phyloP scores from a whole-genome alignment of 1,139 yeast genomes.

The Candida sojae region DNA sequence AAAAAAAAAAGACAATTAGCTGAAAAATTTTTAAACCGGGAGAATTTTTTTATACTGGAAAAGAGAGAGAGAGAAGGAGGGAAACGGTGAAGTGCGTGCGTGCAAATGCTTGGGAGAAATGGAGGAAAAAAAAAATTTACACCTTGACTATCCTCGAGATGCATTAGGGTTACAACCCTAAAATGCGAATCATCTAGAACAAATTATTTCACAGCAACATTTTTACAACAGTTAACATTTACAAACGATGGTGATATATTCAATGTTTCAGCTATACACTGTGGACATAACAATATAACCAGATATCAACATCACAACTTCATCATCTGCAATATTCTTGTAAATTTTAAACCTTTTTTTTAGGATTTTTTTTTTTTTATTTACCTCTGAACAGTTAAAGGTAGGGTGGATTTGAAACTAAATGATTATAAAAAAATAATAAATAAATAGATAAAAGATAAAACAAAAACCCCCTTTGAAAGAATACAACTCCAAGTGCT shows the following conservation, averaged over 20 bases:
- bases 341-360: not conserved
- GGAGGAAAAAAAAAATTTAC: not conserved
- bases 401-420: not conserved
- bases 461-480: not conserved
- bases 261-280: not conserved
- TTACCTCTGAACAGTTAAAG: not conserved
- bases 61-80: not conserved
- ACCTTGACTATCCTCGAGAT: too few relatives aligned
- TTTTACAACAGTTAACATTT: not conserved
- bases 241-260: not conserved
- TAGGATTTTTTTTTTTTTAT: not conserved
- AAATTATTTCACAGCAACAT: not conserved
- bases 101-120: not conserved
- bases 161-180: conserved; percentile 4
- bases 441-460: not conserved
- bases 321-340: not conserved
- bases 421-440: not conserved
- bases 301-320: not conserved
- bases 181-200: not conserved
- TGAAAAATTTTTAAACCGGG: conserved; percentile 6
- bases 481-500: not conserved
- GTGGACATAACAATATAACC: not conserved
- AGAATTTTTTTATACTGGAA: not conserved
- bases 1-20: not conserved
- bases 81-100: not conserved